Conservation (phyloP, 2,329 filamentous ascomycete species). For the Pseudogymnoascus sp. region DNA sequence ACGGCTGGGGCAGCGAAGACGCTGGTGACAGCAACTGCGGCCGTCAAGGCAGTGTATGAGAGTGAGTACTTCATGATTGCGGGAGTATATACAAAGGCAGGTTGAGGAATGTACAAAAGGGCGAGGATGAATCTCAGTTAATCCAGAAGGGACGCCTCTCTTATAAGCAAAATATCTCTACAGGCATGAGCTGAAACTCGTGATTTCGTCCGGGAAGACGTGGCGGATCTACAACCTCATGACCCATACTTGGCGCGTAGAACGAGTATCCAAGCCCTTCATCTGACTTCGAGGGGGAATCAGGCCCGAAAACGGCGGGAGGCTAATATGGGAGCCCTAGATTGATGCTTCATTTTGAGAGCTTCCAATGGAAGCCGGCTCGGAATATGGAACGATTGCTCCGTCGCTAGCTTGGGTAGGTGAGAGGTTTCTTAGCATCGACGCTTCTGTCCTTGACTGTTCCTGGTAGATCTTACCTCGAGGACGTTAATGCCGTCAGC, state of each 20-base stretch:
- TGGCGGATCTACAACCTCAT: constrained; percentile 6
- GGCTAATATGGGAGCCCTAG: neutral
- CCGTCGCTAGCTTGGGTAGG: neutral
- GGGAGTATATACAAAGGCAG: neutral
- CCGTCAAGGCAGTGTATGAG: neutral
- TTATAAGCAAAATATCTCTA: constrained; percentile 1
- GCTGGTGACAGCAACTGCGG: constrained; percentile 4
- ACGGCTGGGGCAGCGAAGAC: constrained; percentile 3
- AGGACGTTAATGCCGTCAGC: neutral
- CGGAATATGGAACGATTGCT: constrained; percentile 3
- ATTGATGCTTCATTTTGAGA: constrained; percentile 5
- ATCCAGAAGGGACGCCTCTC: neutral
- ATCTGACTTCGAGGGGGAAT: neutral
- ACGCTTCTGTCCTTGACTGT: neutral
- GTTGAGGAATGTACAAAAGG: constrained; percentile 1
- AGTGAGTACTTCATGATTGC: constrained; percentile 3
- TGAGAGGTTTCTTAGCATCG: neutral
- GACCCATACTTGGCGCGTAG: neutral
- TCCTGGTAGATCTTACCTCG: constrained; percentile 1
- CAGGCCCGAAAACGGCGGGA: constrained; percentile 6
- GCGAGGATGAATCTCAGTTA: neutral
- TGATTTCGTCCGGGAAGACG: neutral
- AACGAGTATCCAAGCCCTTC: neutral
- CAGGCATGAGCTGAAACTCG: neutral
- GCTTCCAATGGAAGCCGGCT: neutral